phyloP scores from a whole-genome alignment of 805 yeast species.

The Kodamaea neixiangensis region DNA sequence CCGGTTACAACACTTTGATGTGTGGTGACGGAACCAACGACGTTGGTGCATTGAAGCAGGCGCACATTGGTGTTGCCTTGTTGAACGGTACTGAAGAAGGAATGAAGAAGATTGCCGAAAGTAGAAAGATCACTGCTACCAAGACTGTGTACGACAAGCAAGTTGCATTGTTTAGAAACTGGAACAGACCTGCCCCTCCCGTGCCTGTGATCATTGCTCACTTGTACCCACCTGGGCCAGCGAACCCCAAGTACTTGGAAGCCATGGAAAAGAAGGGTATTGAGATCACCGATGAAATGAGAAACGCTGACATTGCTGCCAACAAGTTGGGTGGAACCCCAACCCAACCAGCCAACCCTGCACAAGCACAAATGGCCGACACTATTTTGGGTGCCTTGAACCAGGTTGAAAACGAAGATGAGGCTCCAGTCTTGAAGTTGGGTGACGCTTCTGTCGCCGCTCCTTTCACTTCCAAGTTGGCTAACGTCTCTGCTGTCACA shows the following conservation, averaged over 20 bases:
- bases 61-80: constrained; percentile 97
- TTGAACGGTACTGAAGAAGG: constrained; percentile 96
- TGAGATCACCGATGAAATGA: constrained; percentile 72
- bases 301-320: constrained; percentile 57
- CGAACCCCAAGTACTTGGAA: constrained; percentile 82
- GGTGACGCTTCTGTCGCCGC: constrained; percentile 99
- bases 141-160: constrained; percentile 81
- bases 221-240: constrained; percentile 92
- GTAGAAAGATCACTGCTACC: constrained; percentile 64
- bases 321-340: constrained; percentile 30
- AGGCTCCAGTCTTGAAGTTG: constrained; percentile 88
- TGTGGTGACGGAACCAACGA: constrained; percentile 99
- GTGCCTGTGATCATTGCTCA: constrained; percentile 90
- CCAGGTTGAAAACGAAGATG: constrained; percentile 66
- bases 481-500: constrained; percentile 90
- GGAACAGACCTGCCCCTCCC: constrained; percentile 84
- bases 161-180: constrained; percentile 69
- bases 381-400: constrained; percentile 57
- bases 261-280: constrained; percentile 87
- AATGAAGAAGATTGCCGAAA: constrained; percentile 83
- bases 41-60: constrained; percentile 98
- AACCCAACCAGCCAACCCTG: constrained; percentile 25
- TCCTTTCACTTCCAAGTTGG: constrained; percentile 93
- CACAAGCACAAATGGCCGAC: constrained; percentile 50
- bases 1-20: constrained; percentile 94